Percentiles rank a stretch among this genome's conserved stretches.
Conservation (phyloP, 257 asterid genomes). For the Schizonepeta tenuifolia region DNA sequence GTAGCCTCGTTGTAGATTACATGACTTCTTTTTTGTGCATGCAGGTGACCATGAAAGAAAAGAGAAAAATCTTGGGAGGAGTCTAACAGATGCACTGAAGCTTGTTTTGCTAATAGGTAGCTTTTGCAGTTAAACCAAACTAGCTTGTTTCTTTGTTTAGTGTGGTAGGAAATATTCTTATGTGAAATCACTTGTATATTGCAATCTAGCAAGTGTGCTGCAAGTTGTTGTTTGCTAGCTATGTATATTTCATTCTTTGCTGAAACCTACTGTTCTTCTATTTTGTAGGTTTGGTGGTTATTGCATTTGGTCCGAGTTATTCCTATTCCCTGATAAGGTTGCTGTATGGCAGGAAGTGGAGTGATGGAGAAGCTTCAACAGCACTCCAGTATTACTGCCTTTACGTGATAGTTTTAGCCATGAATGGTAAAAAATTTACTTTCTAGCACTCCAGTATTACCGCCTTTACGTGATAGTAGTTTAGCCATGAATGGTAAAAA, state of each 20-base stretch:
- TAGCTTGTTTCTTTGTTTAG: constrained; percentile 6
- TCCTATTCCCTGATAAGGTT: constrained; percentile 89
- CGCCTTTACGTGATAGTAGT: constrained; percentile 79
- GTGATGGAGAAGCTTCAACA: constrained; percentile 96
- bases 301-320: constrained; percentile 96
- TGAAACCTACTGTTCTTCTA: constrained; percentile 18
- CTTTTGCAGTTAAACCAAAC: not conserved
- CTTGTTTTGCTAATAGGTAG: constrained; percentile 92
- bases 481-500: constrained; percentile 92
- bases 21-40: constrained; percentile 6
- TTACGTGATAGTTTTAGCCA: constrained; percentile 82
- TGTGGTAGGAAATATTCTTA: constrained; percentile 10
- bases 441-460: too few relatives aligned
- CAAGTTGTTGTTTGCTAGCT: constrained; percentile 14
- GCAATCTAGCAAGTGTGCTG: constrained; percentile 1
- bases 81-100: constrained; percentile 83
- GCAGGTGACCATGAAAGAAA: constrained; percentile 65
- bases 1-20: not conserved
- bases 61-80: constrained; percentile 60
- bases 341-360: constrained; percentile 92
- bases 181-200: not conserved
- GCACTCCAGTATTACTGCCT: constrained; percentile 82
- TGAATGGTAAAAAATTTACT: constrained; percentile 62
- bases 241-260: constrained; percentile 18
- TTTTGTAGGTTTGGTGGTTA: constrained; percentile 72